Conservation (phyloP, 2,329 filamentous ascomycete species). For the Elsinoe necatrix region DNA sequence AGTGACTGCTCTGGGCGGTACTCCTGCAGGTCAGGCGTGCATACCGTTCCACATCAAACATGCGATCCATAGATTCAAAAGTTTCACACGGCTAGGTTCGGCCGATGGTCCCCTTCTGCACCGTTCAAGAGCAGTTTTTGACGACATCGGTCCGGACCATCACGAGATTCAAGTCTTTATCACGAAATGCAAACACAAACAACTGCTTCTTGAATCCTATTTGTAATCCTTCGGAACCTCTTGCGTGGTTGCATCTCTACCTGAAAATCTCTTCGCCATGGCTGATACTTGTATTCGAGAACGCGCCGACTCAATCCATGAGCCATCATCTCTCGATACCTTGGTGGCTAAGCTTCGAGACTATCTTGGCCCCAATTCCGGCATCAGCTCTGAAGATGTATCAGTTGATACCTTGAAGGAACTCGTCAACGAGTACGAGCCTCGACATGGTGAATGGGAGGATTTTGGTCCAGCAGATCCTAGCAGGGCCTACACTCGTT, state of each 20-base stretch:
- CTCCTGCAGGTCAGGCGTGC: not conserved
- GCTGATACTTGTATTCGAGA: not conserved
- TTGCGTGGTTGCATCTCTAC: not conserved
- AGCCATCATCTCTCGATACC: conserved; percentile 8
- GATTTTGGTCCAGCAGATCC: conserved; percentile 66
- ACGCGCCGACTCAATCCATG: conserved; percentile 5
- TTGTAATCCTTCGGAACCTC: not conserved
- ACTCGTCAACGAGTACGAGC: conserved; percentile 67
- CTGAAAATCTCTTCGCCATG: not conserved
- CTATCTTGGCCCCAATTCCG: conserved; percentile 70
- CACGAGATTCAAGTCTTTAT: conserved; percentile 7
- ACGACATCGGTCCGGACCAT: conserved; percentile 12
- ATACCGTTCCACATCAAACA: not conserved
- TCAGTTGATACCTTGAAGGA: conserved; percentile 61
- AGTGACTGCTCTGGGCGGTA: not conserved
- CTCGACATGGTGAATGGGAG: conserved; percentile 61
- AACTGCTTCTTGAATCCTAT: not conserved
- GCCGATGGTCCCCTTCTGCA: not conserved
- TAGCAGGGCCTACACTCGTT: conserved; percentile 69
- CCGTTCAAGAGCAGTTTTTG: conserved; percentile 5
- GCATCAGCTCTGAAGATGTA: conserved; percentile 72
- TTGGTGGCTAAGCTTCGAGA: conserved; percentile 67
- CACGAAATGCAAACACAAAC: conserved; percentile 10
- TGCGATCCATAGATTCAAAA: conserved; percentile 1
- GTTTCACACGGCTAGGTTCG: conserved; percentile 10